phyloP scores from a whole-genome alignment of 345 rosid species.

The Eucalyptus lansdowneana region DNA sequence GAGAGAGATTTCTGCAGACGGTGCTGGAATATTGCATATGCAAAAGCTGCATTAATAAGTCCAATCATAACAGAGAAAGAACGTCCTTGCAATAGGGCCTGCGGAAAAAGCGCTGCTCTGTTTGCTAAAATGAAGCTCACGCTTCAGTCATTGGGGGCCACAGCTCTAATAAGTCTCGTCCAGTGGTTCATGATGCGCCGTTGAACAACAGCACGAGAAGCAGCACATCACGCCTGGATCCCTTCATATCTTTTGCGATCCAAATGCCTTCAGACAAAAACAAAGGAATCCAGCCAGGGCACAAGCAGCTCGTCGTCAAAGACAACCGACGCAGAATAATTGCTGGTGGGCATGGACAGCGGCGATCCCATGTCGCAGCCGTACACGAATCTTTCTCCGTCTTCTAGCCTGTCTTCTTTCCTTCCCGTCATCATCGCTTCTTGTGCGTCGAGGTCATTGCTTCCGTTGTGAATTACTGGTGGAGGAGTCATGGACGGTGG shows the following conservation, averaged over 20 bases:
- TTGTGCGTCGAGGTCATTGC: not conserved
- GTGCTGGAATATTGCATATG: not conserved
- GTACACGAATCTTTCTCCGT: not conserved
- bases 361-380: not conserved
- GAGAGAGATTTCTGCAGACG: not conserved
- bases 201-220: not conserved
- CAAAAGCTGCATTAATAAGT: not conserved
- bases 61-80: not conserved
- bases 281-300: constrained; percentile 32
- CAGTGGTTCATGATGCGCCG: not conserved
- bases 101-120: not conserved
- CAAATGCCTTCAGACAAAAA: constrained; percentile 21
- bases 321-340: not conserved
- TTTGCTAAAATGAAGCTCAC: not conserved
- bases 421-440: not conserved
- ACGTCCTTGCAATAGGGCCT: not conserved
- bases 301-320: constrained; percentile 28
- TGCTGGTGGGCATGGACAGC: not conserved
- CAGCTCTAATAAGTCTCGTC: not conserved
- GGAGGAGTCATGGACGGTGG: not conserved
- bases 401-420: not conserved
- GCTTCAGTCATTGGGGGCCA: not conserved
- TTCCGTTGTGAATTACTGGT: not conserved
- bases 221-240: not conserved
- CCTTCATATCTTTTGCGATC: not conserved